Evolutionary conservation across 148 eudicot genomes (phyloP), one percentile per base, ranked within the genome.

Genomic region (Polygonum maritimum): DNA sequence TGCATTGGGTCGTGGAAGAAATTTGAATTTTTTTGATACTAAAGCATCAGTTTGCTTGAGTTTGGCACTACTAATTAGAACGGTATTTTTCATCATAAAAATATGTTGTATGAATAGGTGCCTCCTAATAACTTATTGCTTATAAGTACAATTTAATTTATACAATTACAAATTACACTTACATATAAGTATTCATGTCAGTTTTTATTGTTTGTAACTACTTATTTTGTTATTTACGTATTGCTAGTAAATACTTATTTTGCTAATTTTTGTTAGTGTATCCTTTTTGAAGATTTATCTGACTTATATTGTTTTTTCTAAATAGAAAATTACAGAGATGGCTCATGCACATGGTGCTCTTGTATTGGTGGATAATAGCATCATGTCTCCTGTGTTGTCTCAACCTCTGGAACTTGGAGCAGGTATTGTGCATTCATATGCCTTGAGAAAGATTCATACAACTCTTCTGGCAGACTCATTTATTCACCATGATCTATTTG

Each of bases 361-460:
- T 78, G 85, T 96, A 22, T 82, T 96, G 90, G 99, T 96, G 75
- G 99, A 96, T 80, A 96, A 96, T 82, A 96, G 99, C 82, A 92
- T 96, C 76, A 91, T 96, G 99, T 96, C 99, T 72, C 94, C 99
- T 21, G 98, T 96, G 69, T 75, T 96, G 80, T 96, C 93, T 35
- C 98, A 69, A 63, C 98, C 99, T 2, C 77, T 96, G 79, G 99
- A 96, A 78, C 91, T 92, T 76, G 99, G 99, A 75, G 99, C 99
- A 85, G 99, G 99, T 96, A 82, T 35, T 75, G 18, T 35, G 18
- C 48, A 19, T 54, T 75, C 40, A 40, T 75, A 18, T 60, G 63
- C n/a, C 48, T 39, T 54, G 18, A 7, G 21, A 35, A 60, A 67
- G 19, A 67, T n/a, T 77, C 33, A 15, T 77, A 76, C 36, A 69